phyloP scores from a whole-genome alignment of 202 grass and related monocot species.

The Brachypodium distachyon region DNA sequence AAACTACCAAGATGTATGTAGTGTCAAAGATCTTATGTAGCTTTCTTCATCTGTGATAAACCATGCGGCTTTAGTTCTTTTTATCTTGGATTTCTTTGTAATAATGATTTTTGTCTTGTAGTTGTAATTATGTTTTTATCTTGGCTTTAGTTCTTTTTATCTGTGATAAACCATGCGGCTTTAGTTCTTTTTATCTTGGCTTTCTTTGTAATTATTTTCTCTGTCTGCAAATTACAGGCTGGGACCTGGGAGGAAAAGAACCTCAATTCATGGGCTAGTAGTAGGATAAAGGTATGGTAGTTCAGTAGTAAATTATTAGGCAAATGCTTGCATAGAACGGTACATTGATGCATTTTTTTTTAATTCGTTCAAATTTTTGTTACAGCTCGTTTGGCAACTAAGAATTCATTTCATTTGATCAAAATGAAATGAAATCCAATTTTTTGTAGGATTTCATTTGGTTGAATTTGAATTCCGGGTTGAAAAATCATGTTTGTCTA shows the following conservation, averaged over 20 bases:
- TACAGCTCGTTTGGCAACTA: too few relatives aligned
- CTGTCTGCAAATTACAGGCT: constrained; percentile 43
- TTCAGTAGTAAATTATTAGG: not conserved
- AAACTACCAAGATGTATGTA: too few relatives aligned
- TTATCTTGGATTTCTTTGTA: not conserved
- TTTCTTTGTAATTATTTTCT: not conserved
- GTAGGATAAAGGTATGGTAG: constrained; percentile 72
- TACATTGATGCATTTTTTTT: not conserved
- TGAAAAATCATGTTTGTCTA: too few relatives aligned
- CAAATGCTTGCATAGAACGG: not conserved
- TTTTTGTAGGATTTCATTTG: too few relatives aligned
- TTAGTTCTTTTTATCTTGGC: not conserved
- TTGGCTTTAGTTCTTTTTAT: not conserved
- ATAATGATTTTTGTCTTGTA: too few relatives aligned
- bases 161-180: not conserved
- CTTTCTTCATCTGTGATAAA: not conserved
- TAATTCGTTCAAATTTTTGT: not conserved
- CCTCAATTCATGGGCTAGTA: constrained; percentile 87
- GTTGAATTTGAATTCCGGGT: too few relatives aligned
- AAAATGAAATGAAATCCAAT: too few relatives aligned
- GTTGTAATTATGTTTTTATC: too few relatives aligned
- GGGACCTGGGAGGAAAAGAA: constrained; percentile 99
- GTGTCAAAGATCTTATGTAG: too few relatives aligned
- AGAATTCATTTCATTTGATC: too few relatives aligned
- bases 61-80: not conserved